Evolutionary conservation across 208 protist genomes (phyloP).

Genomic region (Wallacemonas sp.): DNA sequence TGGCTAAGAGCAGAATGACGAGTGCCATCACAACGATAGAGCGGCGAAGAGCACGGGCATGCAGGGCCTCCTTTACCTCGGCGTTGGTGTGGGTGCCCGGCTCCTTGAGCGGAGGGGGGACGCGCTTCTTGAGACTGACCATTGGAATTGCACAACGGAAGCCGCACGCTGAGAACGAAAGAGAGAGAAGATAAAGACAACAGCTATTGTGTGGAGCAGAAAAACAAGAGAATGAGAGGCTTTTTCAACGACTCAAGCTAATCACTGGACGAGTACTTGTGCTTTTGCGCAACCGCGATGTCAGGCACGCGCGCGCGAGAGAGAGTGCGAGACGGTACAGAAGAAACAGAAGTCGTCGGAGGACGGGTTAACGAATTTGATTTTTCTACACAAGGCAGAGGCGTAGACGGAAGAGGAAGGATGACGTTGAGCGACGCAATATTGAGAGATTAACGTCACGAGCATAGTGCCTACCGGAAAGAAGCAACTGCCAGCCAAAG

Average conservation of each 20-base stretch:
- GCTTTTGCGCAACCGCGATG: too few relatives aligned
- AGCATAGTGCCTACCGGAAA: too few relatives aligned
- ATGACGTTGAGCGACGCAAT: too few relatives aligned
- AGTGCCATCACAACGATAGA: slow-evolving; percentile 55
- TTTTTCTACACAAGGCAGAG: too few relatives aligned
- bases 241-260: not conserved
- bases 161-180: not conserved
- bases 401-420: too few relatives aligned
- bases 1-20: slow-evolving; percentile 64
- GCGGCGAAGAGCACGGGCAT: slow-evolving; percentile 55
- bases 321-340: too few relatives aligned
- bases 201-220: not conserved
- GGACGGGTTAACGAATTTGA: too few relatives aligned
- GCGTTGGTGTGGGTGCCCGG: slow-evolving; percentile 67
- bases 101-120: slow-evolving; percentile 40
- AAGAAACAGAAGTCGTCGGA: too few relatives aligned
- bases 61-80: slow-evolving; percentile 68
- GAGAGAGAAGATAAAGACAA: slow-evolving; percentile 5
- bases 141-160: not conserved
- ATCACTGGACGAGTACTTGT: too few relatives aligned
- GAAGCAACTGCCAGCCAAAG: too few relatives aligned
- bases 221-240: slow-evolving; percentile 12
- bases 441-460: too few relatives aligned
- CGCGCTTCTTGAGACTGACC: slow-evolving; percentile 25
- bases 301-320: too few relatives aligned